Evolutionary conservation across 2,329 filamentous ascomycete species (phyloP).

Genomic region (Beauveria varroae): DNA sequence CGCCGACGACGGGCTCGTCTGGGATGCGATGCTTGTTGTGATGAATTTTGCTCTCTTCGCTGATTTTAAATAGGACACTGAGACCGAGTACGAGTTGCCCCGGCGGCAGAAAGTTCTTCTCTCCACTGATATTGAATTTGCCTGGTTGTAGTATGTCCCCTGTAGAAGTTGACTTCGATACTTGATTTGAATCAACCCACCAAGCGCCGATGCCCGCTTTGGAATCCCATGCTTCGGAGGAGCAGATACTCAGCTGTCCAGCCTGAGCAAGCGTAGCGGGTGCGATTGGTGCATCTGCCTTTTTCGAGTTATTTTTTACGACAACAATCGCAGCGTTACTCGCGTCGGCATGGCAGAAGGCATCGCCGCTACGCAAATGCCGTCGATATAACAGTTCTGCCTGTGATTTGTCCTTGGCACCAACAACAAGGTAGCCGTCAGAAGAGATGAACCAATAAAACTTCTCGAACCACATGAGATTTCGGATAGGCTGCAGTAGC

Average conservation of each 20-base stretch:
- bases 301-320: constrained; percentile 77
- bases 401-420: constrained; percentile 80
- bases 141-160: constrained; percentile 77
- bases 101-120: constrained; percentile 87
- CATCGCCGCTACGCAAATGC: constrained; percentile 79
- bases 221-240: constrained; percentile 88
- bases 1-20: constrained; percentile 17
- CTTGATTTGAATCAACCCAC: constrained; percentile 89
- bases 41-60: constrained; percentile 74
- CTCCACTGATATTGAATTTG: constrained; percentile 72
- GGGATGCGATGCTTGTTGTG: constrained; percentile 61
- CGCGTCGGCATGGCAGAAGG: constrained; percentile 87
- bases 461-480: constrained; percentile 93
- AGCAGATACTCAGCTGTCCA: constrained; percentile 74
- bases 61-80: constrained; percentile 80
- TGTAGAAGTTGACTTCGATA: constrained; percentile 72
- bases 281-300: constrained; percentile 77
- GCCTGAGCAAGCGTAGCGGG: constrained; percentile 89
- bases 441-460: constrained; percentile 93
- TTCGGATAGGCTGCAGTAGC: constrained; percentile 72
- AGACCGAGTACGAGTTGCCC: constrained; percentile 83
- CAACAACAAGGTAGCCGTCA: constrained; percentile 88
- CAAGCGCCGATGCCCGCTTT: constrained; percentile 94
- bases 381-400: constrained; percentile 86
- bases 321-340: constrained; percentile 78